Conservation (phyloP, 108 stramenopile species). For the Skeletonema costatum region DNA sequence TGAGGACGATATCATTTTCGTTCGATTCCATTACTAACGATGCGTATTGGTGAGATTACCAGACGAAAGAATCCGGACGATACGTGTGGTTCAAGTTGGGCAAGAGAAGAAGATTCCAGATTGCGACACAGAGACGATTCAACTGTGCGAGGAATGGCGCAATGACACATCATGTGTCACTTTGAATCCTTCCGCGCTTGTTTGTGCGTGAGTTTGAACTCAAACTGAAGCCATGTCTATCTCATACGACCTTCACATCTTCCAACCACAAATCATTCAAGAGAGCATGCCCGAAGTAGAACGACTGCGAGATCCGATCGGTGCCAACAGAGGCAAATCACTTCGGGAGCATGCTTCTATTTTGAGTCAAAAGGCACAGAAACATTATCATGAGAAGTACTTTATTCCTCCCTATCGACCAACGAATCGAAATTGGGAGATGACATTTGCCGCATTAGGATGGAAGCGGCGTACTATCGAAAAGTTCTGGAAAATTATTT, state of each 20-base stretch:
- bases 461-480: constrained; percentile 47
- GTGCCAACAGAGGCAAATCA: constrained; percentile 36
- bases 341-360: constrained; percentile 15
- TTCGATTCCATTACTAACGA: constrained; percentile 19
- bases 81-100: too few species aligned
- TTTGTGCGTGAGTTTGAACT: too few species aligned
- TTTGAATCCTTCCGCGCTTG: too few species aligned
- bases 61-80: too few species aligned
- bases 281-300: constrained; percentile 30
- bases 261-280: too few species aligned
- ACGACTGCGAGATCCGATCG: constrained; percentile 19
- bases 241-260: background rate
- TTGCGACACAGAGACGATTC: too few species aligned
- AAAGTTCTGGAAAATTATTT: constrained; percentile 55
- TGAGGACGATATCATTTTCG: constrained; percentile 17
- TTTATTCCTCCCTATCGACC: constrained; percentile 52
- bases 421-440: constrained; percentile 48
- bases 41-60: too few species aligned
- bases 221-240: background rate
- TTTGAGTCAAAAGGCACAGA: constrained; percentile 11
- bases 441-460: constrained; percentile 46
- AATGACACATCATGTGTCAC: too few species aligned
- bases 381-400: constrained; percentile 18
- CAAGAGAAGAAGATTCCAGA: too few species aligned
- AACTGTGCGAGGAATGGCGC: too few species aligned